These are phyloP conservation scores for Pyrenophora seminiperda DNA, from an alignment of 2,329 filamentous ascomycete genomes.

Conservation along the genomic window DNA sequence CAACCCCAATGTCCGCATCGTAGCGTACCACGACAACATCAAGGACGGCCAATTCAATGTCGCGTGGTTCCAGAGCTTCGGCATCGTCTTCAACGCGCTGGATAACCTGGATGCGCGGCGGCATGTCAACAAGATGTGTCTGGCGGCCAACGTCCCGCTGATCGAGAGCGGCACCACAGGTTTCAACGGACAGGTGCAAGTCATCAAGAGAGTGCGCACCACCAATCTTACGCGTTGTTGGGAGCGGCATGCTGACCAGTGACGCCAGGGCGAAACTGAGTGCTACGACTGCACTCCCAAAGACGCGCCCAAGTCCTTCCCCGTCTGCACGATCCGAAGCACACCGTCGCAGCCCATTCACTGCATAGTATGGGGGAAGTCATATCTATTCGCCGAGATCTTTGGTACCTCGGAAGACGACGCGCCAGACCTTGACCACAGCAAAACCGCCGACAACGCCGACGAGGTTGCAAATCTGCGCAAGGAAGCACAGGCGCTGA, in stretches of 20 bases:
- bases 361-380: slow-evolving; percentile 98
- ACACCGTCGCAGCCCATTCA: slow-evolving; percentile 96
- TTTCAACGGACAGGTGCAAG: slow-evolving; percentile 96
- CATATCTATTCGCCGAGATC: slow-evolving; percentile 91
- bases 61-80: slow-evolving; percentile 83
- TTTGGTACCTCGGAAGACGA: slow-evolving; percentile 92
- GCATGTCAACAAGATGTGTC: slow-evolving; percentile 97
- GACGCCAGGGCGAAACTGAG: slow-evolving; percentile 73
- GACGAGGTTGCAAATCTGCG: slow-evolving; percentile 86
- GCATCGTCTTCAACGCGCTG: slow-evolving; percentile 91
- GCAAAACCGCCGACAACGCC: slow-evolving; percentile 80
- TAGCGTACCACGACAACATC: slow-evolving; percentile 92
- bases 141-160: slow-evolving; percentile 86
- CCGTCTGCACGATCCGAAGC: slow-evolving; percentile 95
- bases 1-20: slow-evolving; percentile 84
- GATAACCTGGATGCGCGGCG: slow-evolving; percentile 93
- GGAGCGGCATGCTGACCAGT: slow-evolving; percentile 5
- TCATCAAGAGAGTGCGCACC: slow-evolving; percentile 75
- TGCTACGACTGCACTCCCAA: slow-evolving; percentile 96
- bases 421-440: slow-evolving; percentile 76
- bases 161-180: slow-evolving; percentile 97
- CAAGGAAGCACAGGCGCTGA: slow-evolving; percentile 81
- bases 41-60: slow-evolving; percentile 87
- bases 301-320: slow-evolving; percentile 87
- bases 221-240: background rate